A percentile compares a stretch with the other conserved stretches of the same genome.
phyloP scores from a whole-genome alignment of 805 yeast genomes.

The Yarrowia osloensis region DNA sequence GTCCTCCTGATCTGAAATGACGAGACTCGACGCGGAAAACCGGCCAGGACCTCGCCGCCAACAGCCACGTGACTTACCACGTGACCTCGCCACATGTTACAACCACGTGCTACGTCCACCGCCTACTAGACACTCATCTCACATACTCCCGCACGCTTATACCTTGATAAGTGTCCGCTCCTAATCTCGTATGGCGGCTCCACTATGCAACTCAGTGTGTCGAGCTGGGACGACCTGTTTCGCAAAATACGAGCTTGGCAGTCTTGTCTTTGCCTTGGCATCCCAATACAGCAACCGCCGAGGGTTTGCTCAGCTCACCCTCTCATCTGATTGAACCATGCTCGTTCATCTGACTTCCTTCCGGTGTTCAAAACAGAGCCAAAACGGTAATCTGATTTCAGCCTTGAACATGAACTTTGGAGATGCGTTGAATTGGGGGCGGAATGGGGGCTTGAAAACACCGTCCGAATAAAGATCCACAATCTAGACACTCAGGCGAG shows the following conservation, averaged over 20 bases:
- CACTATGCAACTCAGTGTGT: too few species aligned
- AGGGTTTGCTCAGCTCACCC: not conserved
- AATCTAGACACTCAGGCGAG: not conserved
- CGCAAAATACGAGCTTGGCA: constrained; percentile 5
- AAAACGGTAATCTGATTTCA: not conserved
- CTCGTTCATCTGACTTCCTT: constrained; percentile 3
- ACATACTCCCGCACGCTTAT: not conserved
- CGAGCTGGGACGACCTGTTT: too few species aligned
- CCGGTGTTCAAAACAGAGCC: not conserved
- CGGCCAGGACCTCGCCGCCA: too few species aligned
- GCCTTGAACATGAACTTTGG: not conserved
- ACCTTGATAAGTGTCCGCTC: constrained; percentile 1
- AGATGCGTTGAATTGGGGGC: not conserved
- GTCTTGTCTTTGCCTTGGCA: not conserved
- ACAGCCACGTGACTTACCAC: too few species aligned
- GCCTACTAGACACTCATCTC: too few species aligned
- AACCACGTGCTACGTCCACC: too few species aligned
- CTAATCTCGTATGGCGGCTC: not conserved
- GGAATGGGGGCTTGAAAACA: not conserved
- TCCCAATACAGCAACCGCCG: not conserved
- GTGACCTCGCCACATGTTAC: too few species aligned
- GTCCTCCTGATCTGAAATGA: too few species aligned
- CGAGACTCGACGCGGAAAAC: too few species aligned
- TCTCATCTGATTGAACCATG: not conserved
- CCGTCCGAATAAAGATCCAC: not conserved